These are phyloP conservation scores for Aspergillus bridgeri DNA, from an alignment of 495 filamentous ascomycete species.

Conservation along the genomic window DNA sequence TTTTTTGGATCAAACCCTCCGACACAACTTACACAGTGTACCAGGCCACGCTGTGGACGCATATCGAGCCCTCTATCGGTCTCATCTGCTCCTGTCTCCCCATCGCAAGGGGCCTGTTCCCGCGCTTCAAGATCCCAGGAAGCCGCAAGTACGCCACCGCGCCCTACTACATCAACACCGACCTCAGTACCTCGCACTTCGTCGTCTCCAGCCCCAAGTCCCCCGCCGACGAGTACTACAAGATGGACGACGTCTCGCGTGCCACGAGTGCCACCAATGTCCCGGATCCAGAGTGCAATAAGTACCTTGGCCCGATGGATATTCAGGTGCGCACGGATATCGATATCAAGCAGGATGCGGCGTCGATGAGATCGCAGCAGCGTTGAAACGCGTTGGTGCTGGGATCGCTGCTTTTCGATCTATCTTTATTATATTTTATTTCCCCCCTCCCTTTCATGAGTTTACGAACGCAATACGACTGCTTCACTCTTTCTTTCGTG, in stretches of 20 bases:
- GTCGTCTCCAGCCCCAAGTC: slow-evolving; percentile 26
- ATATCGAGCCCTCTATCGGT: slow-evolving; percentile 54
- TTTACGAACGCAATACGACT: background rate
- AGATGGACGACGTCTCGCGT: slow-evolving; percentile 29
- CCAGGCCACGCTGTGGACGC: slow-evolving; percentile 54
- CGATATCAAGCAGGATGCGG: slow-evolving; percentile 12
- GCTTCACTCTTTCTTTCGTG: background rate
- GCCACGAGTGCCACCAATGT: slow-evolving; percentile 6
- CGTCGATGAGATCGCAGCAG: slow-evolving; percentile 9
- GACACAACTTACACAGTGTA: slow-evolving; percentile 48
- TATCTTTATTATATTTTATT: background rate
- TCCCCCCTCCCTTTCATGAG: too few species aligned
- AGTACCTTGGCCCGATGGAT: slow-evolving; percentile 18
- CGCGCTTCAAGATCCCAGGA: slow-evolving; percentile 29
- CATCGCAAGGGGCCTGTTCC: slow-evolving; percentile 52
- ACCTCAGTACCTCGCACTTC: slow-evolving; percentile 26
- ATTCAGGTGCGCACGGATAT: slow-evolving; percentile 31
- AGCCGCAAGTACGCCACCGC: slow-evolving; percentile 22
- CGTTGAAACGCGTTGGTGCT: background rate
- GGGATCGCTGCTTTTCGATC: background rate
- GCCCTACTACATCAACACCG: slow-evolving; percentile 31
- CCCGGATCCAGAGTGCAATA: background rate
- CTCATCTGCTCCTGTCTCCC: slow-evolving; percentile 57
- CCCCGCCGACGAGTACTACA: slow-evolving; percentile 29
- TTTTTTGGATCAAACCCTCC: slow-evolving; percentile 48